These are phyloP conservation scores for Candida germanica DNA, from an alignment of 805 yeast species.

Conservation along the genomic window DNA sequence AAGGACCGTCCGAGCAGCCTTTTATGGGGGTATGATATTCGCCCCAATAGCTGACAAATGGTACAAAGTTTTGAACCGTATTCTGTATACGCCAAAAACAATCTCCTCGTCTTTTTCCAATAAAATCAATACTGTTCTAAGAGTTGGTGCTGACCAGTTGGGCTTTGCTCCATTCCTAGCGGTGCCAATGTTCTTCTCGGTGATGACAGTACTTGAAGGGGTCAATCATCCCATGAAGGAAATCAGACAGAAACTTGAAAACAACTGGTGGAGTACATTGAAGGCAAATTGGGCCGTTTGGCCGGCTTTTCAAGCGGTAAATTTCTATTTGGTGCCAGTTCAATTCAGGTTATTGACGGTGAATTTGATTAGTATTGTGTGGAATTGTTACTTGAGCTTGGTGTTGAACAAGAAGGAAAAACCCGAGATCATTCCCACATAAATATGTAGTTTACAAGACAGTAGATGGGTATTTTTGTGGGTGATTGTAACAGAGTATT, in stretches of 20 bases:
- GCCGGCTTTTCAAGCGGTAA: slow-evolving; percentile 82
- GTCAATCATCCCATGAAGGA: slow-evolving; percentile 37
- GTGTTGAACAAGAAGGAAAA: slow-evolving; percentile 23
- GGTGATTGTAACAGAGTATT: too few species aligned
- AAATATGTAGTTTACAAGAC: too few species aligned
- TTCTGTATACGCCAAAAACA: slow-evolving; percentile 14
- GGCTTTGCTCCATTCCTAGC: slow-evolving; percentile 72
- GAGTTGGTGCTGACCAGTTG: slow-evolving; percentile 71
- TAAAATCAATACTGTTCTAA: slow-evolving; percentile 20
- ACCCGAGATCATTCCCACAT: not conserved
- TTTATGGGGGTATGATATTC: slow-evolving; percentile 72
- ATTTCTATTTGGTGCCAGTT: slow-evolving; percentile 74
- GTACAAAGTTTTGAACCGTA: slow-evolving; percentile 52
- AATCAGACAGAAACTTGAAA: slow-evolving; percentile 41
- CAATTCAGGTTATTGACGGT: slow-evolving; percentile 66
- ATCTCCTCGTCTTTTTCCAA: slow-evolving; percentile 3
- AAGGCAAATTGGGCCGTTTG: slow-evolving; percentile 79
- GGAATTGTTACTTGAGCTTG: slow-evolving; percentile 78
- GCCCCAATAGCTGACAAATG: slow-evolving; percentile 74
- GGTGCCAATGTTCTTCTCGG: slow-evolving; percentile 66
- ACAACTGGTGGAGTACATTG: slow-evolving; percentile 66
- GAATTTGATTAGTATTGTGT: slow-evolving; percentile 67
- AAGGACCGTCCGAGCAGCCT: slow-evolving; percentile 60
- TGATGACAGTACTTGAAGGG: slow-evolving; percentile 64
- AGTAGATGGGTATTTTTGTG: too few species aligned